Base-by-base conservation (phyloP, 129 eudicot genomes). In the Escallonia herrerae region DNA sequence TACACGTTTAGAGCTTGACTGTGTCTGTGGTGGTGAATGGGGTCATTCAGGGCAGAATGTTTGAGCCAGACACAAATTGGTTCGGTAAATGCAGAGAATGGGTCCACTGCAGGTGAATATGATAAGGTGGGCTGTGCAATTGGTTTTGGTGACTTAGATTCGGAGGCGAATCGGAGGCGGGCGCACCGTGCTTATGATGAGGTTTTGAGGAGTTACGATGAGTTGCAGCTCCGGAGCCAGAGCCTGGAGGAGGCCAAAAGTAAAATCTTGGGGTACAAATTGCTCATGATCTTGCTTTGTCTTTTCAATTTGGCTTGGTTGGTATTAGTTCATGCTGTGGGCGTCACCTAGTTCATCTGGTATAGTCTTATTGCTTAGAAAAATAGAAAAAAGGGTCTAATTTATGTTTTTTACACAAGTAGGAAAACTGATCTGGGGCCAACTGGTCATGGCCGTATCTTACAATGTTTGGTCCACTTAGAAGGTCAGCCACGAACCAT, bases 201-300 rank as follows among this genome's bases (percentile, higher is more conserved):
- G 52, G 77, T 87, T 73, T 52, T 77, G 57, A 67, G 64, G 74
- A 71, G 64, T 53, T 82, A 80, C 61, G 71, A 73, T 69, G 87
- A 78, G 38, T 47, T 82, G 62, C 76, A 62, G 67, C 38, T 43
- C 51, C 69, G 84, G 40, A 73, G 63, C 49, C 59, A 61, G 38
- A 63, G 60, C 45, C 55, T 87, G 74, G 82, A 87, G 57, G 80
- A 58, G 45, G 87, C 82, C 48, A 90, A 80, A 72, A 54, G 5
- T 54, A 87, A 74, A 76, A 68, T 90, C 22, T 77, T 88, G 76
- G 77, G 91, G 95, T 84, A 74, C 46, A 10, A 11, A 22, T 48
- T 61, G 57, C 44, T 56, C 38, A 13, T 66, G 38, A 58, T 15
- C 4, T 48, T 52, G 62, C 53, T 64, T 69, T 40, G 33, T 40